Base-by-base conservation (phyloP, 306 rosid species). In the Arachis hypogaea region DNA sequence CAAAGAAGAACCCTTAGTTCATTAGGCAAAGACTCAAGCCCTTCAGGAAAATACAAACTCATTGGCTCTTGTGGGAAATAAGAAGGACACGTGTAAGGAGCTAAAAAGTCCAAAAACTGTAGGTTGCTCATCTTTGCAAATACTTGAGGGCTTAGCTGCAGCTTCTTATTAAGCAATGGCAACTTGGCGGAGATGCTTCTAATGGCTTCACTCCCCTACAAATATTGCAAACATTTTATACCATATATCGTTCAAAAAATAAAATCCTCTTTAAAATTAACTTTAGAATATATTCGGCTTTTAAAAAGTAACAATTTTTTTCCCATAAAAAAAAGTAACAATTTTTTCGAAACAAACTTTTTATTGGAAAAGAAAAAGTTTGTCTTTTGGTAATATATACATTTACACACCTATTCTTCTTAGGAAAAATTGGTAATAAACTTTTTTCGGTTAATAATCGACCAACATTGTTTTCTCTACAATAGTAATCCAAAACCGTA, bases 101-200 rank as follows among this genome's bases (percentile, higher is more conserved):
- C 28, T 22, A 22, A 22, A 22, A 72, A 7, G 3, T 38, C 5
- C 5, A 72, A 51, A 65, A 72, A 72, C 7, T 47, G 14, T 7
- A 72, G 36, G 4, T 38, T 72, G n/a, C 12, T 61, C 77, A 72
- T 72, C 69, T 16, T 49, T 7, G 61, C 42, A 49, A 72, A 72
- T 2, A 49, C 30, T 3, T 18, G 22, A 9, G 69, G 51, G 50
- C 69, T 65, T 9, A 78, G 47, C 40, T 38, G 12, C 6, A 73
- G 5, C 51, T 30, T 11, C 8, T 14, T 60, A 49, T 33, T 6
- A 22, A 22, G 28, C 49, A 5, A 38, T 47, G 69, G 36, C 38
- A 16, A 49, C 6, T 36, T 0, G 4, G 7, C 6, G 7, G 6
- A 2, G 5, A 72, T 9, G 18, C 77, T 49, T 72, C 69, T 72